These are phyloP conservation scores for Malus sieversii DNA, from an alignment of 306 rosid genomes.

Conservation along the genomic window DNA sequence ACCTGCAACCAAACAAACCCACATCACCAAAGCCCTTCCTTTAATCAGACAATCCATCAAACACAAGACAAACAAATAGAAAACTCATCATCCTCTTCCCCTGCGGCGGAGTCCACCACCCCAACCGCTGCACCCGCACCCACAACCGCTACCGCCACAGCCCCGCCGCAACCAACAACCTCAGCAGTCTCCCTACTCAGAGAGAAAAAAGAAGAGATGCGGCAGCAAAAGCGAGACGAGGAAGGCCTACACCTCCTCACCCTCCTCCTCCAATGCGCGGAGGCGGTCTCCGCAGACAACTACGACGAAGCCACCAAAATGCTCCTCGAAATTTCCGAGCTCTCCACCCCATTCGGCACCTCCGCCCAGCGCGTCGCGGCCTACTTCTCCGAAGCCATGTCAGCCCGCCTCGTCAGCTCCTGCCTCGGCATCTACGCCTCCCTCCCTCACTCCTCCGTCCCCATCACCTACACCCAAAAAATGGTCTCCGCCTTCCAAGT, in stretches of 20 bases:
- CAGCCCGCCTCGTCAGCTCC: conserved; percentile 85
- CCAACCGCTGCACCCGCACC: not conserved
- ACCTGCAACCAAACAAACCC: not conserved
- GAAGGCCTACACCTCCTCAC: conserved; percentile 85
- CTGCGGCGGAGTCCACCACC: not conserved
- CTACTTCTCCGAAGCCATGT: conserved; percentile 92
- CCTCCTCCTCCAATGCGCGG: conserved; percentile 87
- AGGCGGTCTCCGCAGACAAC: conserved; percentile 82
- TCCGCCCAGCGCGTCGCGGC: conserved; percentile 97
- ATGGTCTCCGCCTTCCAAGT: conserved; percentile 93
- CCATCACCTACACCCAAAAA: conserved; percentile 50
- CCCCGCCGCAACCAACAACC: not conserved
- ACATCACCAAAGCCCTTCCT: not conserved
- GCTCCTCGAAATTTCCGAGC: conserved; percentile 74
- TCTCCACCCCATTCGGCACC: conserved; percentile 84
- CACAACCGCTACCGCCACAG: not conserved
- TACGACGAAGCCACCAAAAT: conserved; percentile 77
- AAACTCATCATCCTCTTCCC: not conserved
- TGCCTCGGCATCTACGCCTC: conserved; percentile 81
- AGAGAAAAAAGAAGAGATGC: conserved; percentile 67
- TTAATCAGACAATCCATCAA: conserved; percentile 15
- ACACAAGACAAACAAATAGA: not conserved
- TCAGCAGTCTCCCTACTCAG: conserved; percentile 23
- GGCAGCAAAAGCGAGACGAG: conserved; percentile 75
- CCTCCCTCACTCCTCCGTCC: conserved; percentile 41